phyloP scores from a whole-genome alignment of 2,329 filamentous ascomycete genomes.

The Fusarium nodosum region DNA sequence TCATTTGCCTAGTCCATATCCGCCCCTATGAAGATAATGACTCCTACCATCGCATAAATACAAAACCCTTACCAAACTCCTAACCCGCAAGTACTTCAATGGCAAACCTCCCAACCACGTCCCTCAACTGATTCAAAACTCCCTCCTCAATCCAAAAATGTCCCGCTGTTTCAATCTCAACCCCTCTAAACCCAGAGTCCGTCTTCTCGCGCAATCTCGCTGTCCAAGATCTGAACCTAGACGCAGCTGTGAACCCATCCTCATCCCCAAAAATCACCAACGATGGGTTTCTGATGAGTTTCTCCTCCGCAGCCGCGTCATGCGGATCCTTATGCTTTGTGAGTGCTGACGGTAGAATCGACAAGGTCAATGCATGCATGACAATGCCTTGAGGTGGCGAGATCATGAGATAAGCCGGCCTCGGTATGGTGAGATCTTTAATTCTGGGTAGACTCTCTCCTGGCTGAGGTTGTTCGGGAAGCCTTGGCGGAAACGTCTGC shows the following conservation, averaged over 20 bases:
- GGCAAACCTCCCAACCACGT: constrained; percentile 49
- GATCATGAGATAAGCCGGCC: constrained; percentile 72
- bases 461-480: constrained; percentile 22
- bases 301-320: constrained; percentile 61
- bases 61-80: not conserved
- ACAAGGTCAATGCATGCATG: constrained; percentile 73
- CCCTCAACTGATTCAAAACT: constrained; percentile 55
- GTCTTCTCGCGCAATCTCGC: constrained; percentile 61
- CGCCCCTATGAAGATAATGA: constrained; percentile 61
- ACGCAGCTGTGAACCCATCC: constrained; percentile 78
- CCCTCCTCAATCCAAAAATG: constrained; percentile 74
- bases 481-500: constrained; percentile 18
- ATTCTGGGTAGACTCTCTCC: constrained; percentile 52
- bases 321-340: constrained; percentile 45
- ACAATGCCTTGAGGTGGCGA: constrained; percentile 75
- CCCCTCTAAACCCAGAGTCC: constrained; percentile 61
- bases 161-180: constrained; percentile 67
- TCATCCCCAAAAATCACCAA: constrained; percentile 80
- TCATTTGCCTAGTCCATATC: not conserved
- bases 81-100: constrained; percentile 34
- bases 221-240: constrained; percentile 76
- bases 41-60: not conserved
- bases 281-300: constrained; percentile 70
- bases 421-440: constrained; percentile 55
- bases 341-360: constrained; percentile 58